Evolutionary conservation across 106 monocot genomes (phyloP).

Genomic region (Phalaenopsis aphrodite): DNA sequence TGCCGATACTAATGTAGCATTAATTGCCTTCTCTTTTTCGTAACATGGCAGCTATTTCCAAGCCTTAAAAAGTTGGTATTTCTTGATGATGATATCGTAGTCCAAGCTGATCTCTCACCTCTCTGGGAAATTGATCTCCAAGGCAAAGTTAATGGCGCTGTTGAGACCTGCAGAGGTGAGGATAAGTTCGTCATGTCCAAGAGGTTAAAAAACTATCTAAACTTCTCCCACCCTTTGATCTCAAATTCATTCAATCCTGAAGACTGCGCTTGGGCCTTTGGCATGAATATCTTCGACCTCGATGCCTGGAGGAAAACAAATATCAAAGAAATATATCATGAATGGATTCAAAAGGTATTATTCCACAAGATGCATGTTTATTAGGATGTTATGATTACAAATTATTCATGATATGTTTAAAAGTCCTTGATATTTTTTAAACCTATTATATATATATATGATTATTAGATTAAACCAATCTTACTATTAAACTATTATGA

Average conservation of each 20-base stretch:
- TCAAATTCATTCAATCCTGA: constrained; percentile 20
- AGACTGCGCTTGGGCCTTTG: constrained; percentile 45
- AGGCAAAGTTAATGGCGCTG: constrained; percentile 40
- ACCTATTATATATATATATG: no score
- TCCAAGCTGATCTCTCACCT: constrained; percentile 37
- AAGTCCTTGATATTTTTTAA: no score
- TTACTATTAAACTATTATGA: no score
- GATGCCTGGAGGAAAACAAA: constrained; percentile 37
- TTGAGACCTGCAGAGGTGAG: constrained; percentile 32
- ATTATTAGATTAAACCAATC: no score
- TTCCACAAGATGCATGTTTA: no score
- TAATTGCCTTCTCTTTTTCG: not conserved
- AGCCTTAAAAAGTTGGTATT: constrained; percentile 41
- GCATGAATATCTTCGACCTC: constrained; percentile 44
- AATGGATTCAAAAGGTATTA: constrained; percentile 56
- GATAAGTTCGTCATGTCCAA: constrained; percentile 42
- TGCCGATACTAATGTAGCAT: not conserved
- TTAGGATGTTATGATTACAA: no score
- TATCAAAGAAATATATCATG: constrained; percentile 43
- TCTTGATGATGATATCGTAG: constrained; percentile 34
- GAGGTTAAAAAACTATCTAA: constrained; percentile 31
- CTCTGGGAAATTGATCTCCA: constrained; percentile 41
- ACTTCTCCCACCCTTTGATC: constrained; percentile 41
- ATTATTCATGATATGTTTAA: no score
- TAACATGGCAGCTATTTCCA: constrained; percentile 51